Conservation (phyloP, 345 rosid genomes). For the Pugionium cornutum region DNA sequence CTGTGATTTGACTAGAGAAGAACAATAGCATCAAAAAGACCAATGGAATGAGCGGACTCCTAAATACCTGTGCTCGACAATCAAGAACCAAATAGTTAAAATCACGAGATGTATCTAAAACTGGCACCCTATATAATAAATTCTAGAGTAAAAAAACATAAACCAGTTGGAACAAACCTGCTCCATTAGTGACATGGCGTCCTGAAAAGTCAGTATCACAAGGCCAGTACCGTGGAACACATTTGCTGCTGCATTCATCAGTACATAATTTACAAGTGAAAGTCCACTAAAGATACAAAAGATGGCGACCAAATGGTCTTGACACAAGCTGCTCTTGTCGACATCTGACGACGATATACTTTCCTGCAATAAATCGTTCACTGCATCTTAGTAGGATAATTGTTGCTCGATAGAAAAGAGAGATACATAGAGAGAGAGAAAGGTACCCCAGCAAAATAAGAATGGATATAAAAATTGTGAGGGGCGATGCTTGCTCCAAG, state of each 20-base stretch:
- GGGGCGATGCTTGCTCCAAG: conserved; percentile 98
- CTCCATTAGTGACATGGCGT: conserved; percentile 85
- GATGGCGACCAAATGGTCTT: conserved; percentile 73
- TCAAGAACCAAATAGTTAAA: conserved; percentile 19
- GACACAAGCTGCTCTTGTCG: conserved; percentile 64
- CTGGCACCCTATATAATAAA: conserved; percentile 1
- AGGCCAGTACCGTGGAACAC: conserved; percentile 73
- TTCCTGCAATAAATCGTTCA: conserved; percentile 48
- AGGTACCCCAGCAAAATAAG: conserved; percentile 76
- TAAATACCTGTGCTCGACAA: conserved; percentile 59
- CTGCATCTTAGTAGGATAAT: conserved; percentile 20
- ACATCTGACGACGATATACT: conserved; percentile 48
- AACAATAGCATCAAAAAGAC: conserved; percentile 61
- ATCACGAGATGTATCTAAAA: not conserved
- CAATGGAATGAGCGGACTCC: conserved; percentile 61
- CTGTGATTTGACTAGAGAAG: conserved; percentile 70
- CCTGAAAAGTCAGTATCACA: conserved; percentile 81
- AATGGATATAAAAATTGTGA: conserved; percentile 96
- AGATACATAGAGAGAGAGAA: conserved; percentile 5
- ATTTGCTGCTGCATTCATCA: conserved; percentile 82
- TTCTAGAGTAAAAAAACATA: conserved; percentile 20
- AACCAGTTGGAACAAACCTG: conserved; percentile 56
- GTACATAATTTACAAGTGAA: conserved; percentile 67
- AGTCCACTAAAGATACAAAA: conserved; percentile 70
- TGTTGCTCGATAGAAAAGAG: conserved; percentile 8